Evolutionary conservation across 768 basidiomycete species (phyloP).

Genomic region (Mycena vulgaris): DNA sequence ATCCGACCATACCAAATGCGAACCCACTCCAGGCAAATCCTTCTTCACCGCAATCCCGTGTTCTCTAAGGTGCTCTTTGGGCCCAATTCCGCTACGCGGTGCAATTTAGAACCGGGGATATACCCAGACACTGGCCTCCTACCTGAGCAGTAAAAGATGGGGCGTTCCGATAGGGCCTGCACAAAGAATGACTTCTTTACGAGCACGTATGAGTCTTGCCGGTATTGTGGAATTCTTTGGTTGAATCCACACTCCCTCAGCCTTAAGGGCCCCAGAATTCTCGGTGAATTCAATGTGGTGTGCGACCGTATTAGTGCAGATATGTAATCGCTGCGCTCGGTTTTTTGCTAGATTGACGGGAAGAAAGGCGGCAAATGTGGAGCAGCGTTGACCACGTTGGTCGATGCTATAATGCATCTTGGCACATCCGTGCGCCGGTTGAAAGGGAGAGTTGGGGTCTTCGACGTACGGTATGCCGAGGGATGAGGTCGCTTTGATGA

Average conservation of each 20-base stretch:
- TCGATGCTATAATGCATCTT: constrained; percentile 15
- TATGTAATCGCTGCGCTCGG: not conserved
- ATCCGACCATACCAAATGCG: constrained; percentile 48
- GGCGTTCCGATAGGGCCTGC: constrained; percentile 33
- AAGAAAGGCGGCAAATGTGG: constrained; percentile 13
- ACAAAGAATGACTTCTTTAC: constrained; percentile 31
- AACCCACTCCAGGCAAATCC: constrained; percentile 62
- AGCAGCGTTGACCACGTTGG: not conserved
- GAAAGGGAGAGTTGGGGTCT: constrained; percentile 9
- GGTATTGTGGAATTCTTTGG: not conserved
- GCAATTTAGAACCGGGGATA: too few species aligned
- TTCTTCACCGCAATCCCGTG: constrained; percentile 54
- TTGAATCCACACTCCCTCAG: constrained; percentile 16
- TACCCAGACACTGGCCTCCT: too few species aligned
- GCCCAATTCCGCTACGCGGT: constrained; percentile 61
- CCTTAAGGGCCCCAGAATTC: not conserved
- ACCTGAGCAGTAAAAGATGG: constrained; percentile 32
- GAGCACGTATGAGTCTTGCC: not conserved
- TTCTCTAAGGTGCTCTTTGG: constrained; percentile 53
- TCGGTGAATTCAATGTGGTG: not conserved
- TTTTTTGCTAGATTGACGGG: not conserved
- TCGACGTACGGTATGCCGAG: constrained; percentile 7
- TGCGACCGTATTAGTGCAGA: not conserved
- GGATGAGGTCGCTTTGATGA: constrained; percentile 10
- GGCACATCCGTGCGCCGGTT: constrained; percentile 10